Evolutionary conservation across 805 yeast genomes (phyloP).

Genomic region (Candida namnaoensis): DNA sequence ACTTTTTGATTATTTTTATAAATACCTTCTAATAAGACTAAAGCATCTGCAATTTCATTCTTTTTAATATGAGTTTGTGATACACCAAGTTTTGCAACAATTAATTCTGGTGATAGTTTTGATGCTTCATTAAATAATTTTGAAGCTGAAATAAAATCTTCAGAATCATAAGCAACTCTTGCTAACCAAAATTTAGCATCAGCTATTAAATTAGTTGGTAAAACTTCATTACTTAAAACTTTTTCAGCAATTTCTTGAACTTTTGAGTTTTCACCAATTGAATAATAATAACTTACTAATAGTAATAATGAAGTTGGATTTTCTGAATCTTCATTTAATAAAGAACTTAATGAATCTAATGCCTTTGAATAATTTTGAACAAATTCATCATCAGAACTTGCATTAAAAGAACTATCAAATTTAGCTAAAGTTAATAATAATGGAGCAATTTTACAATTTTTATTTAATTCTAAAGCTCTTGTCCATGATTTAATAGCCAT

Average conservation of each 20-base stretch:
- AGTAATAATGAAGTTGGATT: conserved; percentile 59
- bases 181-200: conserved; percentile 83
- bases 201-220: conserved; percentile 34
- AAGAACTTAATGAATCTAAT: conserved; percentile 30
- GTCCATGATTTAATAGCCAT: conserved; percentile 82
- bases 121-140: conserved; percentile 64
- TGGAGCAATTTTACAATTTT: conserved; percentile 49
- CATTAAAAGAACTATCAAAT: conserved; percentile 54
- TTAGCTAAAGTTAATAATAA: conserved; percentile 59
- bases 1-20: conserved; percentile 58
- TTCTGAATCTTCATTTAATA: conserved; percentile 30
- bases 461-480: conserved; percentile 62
- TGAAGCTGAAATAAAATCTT: conserved; percentile 64
- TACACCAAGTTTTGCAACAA: conserved; percentile 70
- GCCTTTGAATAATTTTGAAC: conserved; percentile 49
- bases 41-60: conserved; percentile 73
- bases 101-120: conserved; percentile 52
- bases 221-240: conserved; percentile 31
- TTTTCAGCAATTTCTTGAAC: conserved; percentile 50
- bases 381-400: conserved; percentile 53
- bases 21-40: conserved; percentile 72
- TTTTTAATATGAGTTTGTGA: conserved; percentile 79
- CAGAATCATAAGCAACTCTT: conserved; percentile 54
- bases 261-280: conserved; percentile 49
- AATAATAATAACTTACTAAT: conserved; percentile 63